Conservation (phyloP, 139 green algal species). For the Pseudopediastrum boryanum region DNA sequence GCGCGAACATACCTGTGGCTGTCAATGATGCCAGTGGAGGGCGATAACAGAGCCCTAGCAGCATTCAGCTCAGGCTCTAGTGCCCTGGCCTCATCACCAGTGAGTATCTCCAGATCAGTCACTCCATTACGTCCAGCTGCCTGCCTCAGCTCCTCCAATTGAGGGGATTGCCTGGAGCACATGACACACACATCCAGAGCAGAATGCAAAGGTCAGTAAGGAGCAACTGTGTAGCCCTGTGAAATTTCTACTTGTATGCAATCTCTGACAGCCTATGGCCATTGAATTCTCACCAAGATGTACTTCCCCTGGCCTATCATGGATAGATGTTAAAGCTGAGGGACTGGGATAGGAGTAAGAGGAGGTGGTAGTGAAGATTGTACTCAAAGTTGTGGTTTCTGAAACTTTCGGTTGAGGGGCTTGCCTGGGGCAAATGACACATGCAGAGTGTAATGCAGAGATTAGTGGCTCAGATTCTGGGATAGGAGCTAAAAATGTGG, state of each 20-base stretch:
- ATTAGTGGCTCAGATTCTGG: too few relatives aligned
- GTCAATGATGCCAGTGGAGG: constrained; percentile 86
- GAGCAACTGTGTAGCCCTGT: not conserved
- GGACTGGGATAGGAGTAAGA: not conserved
- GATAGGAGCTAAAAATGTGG: too few relatives aligned
- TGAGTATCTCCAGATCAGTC: constrained; percentile 69
- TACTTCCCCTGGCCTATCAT: not conserved
- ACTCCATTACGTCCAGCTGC: constrained; percentile 67
- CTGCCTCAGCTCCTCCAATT: constrained; percentile 42
- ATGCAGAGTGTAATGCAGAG: too few relatives aligned
- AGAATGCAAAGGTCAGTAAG: not conserved
- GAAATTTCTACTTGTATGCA: not conserved
- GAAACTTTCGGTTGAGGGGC: too few relatives aligned
- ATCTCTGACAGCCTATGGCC: not conserved
- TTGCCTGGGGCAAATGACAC: too few relatives aligned
- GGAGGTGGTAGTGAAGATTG: not conserved
- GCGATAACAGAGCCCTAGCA: constrained; percentile 71
- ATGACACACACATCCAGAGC: not conserved
- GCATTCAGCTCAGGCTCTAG: constrained; percentile 77
- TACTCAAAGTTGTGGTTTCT: too few relatives aligned
- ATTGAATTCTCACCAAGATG: not conserved
- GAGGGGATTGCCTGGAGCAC: constrained; percentile 29
- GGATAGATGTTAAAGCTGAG: not conserved
- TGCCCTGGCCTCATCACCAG: constrained; percentile 34
- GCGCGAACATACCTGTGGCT: constrained; percentile 59